These are phyloP conservation scores for Leccinum disarticulatum DNA, from an alignment of 768 basidiomycete species.

Conservation along the genomic window DNA sequence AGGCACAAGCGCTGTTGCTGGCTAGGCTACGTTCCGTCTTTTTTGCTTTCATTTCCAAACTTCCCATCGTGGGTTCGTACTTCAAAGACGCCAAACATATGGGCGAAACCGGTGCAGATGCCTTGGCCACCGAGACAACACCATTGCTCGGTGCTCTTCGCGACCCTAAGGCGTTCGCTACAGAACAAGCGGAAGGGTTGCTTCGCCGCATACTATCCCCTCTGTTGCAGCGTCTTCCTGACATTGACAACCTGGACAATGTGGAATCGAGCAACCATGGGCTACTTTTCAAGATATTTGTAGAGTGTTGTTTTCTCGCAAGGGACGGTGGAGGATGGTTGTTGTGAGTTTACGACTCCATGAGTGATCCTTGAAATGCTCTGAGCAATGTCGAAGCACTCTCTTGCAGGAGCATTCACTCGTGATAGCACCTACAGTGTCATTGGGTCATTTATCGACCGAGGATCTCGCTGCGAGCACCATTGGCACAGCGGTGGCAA, in stretches of 20 bases:
- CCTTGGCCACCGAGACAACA: constrained; percentile 22
- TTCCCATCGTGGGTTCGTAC: constrained; percentile 27
- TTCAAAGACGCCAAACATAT: constrained; percentile 10
- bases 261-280: constrained; percentile 9
- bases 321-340: constrained; percentile 23
- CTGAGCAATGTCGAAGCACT: constrained; percentile 13
- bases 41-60: constrained; percentile 14
- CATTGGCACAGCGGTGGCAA: constrained; percentile 40
- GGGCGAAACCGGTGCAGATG: background rate
- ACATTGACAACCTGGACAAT: constrained; percentile 20
- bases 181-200: constrained; percentile 16
- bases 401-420: constrained; percentile 26
- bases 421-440: constrained; percentile 32
- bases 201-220: constrained; percentile 16
- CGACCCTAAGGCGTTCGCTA: constrained; percentile 24
- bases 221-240: constrained; percentile 18
- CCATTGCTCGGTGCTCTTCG: constrained; percentile 25
- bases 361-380: background rate
- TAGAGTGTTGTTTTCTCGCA: constrained; percentile 24
- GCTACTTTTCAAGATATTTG: constrained; percentile 4
- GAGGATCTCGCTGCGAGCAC: constrained; percentile 51
- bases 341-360: constrained; percentile 15
- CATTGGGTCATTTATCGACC: constrained; percentile 54
- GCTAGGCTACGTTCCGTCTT: constrained; percentile 11
- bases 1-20: constrained; percentile 6